These are phyloP conservation scores for Carex littledalei DNA, from an alignment of 176 grass and related monocot genomes.

Conservation along the genomic window DNA sequence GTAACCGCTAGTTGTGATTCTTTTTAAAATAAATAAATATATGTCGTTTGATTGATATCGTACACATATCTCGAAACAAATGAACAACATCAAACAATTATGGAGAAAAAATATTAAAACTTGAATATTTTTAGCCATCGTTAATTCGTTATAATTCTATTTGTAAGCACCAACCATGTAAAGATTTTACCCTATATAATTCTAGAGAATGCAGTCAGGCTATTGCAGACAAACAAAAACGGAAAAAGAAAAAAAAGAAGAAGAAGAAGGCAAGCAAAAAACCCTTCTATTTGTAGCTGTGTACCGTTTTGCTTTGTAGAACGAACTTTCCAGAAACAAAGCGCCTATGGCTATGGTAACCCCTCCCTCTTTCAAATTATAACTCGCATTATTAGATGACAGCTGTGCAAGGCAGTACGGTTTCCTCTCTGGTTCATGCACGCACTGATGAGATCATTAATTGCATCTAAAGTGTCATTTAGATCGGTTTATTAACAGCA, in stretches of 20 bases:
- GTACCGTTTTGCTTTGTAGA: background rate
- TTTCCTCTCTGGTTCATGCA: background rate
- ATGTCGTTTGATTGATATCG: too few relatives aligned
- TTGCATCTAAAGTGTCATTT: background rate
- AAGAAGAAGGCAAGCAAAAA: background rate
- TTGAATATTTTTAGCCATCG: too few relatives aligned
- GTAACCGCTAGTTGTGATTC: too few relatives aligned
- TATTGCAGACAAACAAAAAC: background rate
- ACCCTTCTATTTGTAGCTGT: background rate
- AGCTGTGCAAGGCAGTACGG: background rate
- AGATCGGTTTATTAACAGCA: background rate
- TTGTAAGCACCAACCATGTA: too few relatives aligned
- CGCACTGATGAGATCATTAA: background rate
- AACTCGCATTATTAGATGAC: background rate
- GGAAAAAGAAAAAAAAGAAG: too few relatives aligned
- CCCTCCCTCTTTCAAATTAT: background rate
- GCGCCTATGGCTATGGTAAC: background rate
- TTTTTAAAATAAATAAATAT: too few relatives aligned
- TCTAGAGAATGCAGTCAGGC: background rate
- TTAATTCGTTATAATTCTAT: too few relatives aligned
- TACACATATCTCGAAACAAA: too few relatives aligned
- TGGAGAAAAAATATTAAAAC: too few relatives aligned
- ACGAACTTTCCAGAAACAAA: background rate
- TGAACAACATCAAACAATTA: too few relatives aligned
- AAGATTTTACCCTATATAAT: background rate